Percentiles rank a stretch among this genome's conserved stretches.
phyloP scores from a whole-genome alignment of 2,329 filamentous ascomycete species.

The Fusarium denticulatum region DNA sequence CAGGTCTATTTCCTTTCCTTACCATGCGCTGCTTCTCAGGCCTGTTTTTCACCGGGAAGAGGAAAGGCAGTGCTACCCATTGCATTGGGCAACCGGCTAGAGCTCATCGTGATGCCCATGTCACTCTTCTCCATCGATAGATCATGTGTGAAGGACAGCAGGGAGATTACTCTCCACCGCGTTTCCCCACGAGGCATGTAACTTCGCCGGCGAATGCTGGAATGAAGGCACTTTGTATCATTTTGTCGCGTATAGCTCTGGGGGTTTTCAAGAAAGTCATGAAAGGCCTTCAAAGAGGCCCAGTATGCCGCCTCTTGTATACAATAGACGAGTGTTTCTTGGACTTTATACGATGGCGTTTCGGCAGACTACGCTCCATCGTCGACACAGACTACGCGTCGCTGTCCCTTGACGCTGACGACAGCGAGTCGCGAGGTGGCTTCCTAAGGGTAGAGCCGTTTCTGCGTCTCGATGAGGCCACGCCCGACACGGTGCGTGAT shows the following conservation, averaged over 20 bases:
- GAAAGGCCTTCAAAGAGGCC: rapidly evolving
- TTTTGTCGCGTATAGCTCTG: not conserved
- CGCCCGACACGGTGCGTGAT: no score
- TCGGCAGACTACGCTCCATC: not conserved
- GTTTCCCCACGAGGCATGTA: not conserved
- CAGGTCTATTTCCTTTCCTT: rapidly evolving
- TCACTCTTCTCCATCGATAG: not conserved
- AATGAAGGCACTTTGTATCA: not conserved
- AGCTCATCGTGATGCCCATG: not conserved
- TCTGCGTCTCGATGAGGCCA: no score
- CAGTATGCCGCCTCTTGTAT: not conserved
- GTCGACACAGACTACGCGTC: rapidly evolving
- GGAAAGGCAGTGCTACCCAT: rapidly evolving
- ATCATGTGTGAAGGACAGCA: not conserved
- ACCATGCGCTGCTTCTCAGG: rapidly evolving
- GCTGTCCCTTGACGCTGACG: no score
- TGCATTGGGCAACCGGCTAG: rapidly evolving
- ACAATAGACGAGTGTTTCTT: no score
- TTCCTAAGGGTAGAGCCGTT: rapidly evolving
- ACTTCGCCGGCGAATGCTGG: rapidly evolving
- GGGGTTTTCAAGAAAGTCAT: not conserved
- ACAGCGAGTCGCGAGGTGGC: rapidly evolving
- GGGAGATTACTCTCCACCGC: not conserved
- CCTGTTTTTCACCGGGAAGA: rapidly evolving
- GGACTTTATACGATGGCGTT: rapidly evolving